Evolutionary conservation across 2,329 filamentous ascomycete genomes (phyloP), one percentile per base, ranked within the genome.

Genomic region (Xylaria sp.): DNA sequence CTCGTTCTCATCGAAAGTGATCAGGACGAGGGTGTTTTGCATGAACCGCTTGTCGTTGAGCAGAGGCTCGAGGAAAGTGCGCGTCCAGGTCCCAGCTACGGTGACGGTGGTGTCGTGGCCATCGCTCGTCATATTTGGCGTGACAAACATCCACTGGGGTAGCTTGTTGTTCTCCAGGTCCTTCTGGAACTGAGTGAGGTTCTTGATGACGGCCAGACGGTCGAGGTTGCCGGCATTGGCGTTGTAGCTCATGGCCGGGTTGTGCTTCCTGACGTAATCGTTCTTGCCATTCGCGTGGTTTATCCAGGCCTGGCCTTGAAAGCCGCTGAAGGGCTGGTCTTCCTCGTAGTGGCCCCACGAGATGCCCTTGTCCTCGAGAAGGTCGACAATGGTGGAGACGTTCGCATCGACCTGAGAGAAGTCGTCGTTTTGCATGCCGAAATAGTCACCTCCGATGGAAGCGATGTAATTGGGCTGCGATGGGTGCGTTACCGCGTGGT

Each of bases 191-290:
- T 84, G 76, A 59, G 84, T 90, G 66, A 93, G 82, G 80, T 93
- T 94, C 85, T 95, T 95, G 79, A 92, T 90, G 76, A 89, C 85
- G 6, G 86, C 84, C 1, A 92, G 82, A 30, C 91, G 89, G 23
- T 87, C 83, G 32, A 83, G 78, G 58, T 84, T 85, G 60, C 84
- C 82, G 66, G 90, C 85, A 60, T 92, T 84, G 41, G 86, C 87
- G 77, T 93, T 86, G 80, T 88, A 93, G 63, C 91, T 82, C 65
- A 94, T 81, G 18, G 84, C 80, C 56, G 87, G 83, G 79, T 94
- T 93, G 82, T 96, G 93, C 81, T 96, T 95, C 76, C 93, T 89
- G 8, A 95, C 92, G 77, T 96, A 96, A 81, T 91, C 88, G 74
- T 94, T 92, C 57, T 86, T 84, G 34, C 87, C 86, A 2, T 86